Base-by-base conservation (phyloP, 2,329 filamentous ascomycete genomes). In the Pleurostoma richardsiae region DNA sequence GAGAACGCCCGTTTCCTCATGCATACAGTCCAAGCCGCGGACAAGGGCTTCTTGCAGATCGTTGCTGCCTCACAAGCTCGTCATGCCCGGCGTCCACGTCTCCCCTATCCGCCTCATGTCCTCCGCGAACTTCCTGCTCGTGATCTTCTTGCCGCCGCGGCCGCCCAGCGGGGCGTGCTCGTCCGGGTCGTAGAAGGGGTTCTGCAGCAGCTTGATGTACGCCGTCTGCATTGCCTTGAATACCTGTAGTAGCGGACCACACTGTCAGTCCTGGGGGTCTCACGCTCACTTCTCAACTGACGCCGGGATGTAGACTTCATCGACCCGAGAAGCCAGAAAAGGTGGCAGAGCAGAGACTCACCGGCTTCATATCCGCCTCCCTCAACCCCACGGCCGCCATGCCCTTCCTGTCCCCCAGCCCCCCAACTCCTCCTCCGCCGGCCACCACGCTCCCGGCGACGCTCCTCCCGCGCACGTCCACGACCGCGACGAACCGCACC, bases 141-240 rank as follows among this genome's bases (percentile, higher is more conserved):
- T 86, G 54, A 97, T 96, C 61, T 85, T 84, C 63, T 83, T 79
- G 3, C 80, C 80, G 1, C 76, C 74, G 29, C 65, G 65, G 1
- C 76, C 78, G 1, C 65, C 65, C 4, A 71, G 63, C 42, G 86
- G 86, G 52, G 79, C 79, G 64, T 91, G 84, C 58, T 92, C 87
- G 61, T 96, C 90, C 7, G 92, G 92, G 41, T 86, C 83, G 66
- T 91, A 97, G 68, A 99, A 99, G 0, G 92, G 92, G 60, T 99
- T 97, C 67, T 96, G 86, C 54, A 97, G 71, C 44, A 99, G 72
- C 51, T 82, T 75, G 48, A 97, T 87, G 59, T 96, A 99, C 30
- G 92, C 90, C n/a, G 80, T 85, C 70, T 97, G 94, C 68, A 99
- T 81, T 29, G 91, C 90, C 62, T 86, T 82, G 62, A 99, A 99